Percentiles rank a stretch among this genome's conserved stretches.
These are phyloP conservation scores for Colletotrichum eleusines DNA, from an alignment of 2,329 filamentous ascomycete genomes.

Conservation along the genomic window DNA sequence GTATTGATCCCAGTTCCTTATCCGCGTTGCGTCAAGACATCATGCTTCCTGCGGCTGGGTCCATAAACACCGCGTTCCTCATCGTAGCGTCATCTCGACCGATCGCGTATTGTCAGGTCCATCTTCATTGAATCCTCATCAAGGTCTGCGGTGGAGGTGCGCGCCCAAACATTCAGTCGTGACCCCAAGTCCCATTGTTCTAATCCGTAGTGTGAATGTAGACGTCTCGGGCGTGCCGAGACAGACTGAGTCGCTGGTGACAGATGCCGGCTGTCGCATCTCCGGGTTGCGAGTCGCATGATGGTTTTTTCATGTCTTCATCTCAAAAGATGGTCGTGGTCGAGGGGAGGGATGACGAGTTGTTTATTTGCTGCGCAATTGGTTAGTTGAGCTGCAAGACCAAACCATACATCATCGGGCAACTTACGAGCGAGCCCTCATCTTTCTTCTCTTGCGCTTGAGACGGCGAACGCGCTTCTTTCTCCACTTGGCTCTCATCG, in stretches of 20 bases:
- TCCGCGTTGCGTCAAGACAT: conserved; percentile 37
- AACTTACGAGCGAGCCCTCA: conserved; percentile 93
- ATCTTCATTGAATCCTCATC: conserved; percentile 38
- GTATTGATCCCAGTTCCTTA: conserved; percentile 37
- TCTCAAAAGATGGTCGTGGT: conserved; percentile 58
- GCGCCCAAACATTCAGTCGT: conserved; percentile 26
- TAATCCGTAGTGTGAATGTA: conserved; percentile 46
- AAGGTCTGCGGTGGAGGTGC: conserved; percentile 18
- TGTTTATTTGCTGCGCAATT: conserved; percentile 72
- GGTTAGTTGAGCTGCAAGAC: conserved; percentile 48
- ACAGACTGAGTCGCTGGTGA: conserved; percentile 41
- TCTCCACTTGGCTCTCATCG: conserved; percentile 98
- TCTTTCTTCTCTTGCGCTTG: conserved; percentile 99
- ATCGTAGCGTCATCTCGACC: conserved; percentile 40
- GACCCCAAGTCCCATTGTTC: conserved; percentile 41
- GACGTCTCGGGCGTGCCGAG: conserved; percentile 31
- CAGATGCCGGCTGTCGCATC: conserved; percentile 20
- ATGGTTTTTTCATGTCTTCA: conserved; percentile 33
- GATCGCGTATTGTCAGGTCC: conserved; percentile 30
- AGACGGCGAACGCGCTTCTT: conserved; percentile 99
- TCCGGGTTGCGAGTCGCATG: conserved; percentile 26
- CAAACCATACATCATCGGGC: background rate
- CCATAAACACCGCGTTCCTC: conserved; percentile 40
- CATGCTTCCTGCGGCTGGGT: conserved; percentile 28
- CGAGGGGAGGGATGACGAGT: conserved; percentile 67